These are phyloP conservation scores for Cladosporium sp. DNA, from an alignment of 2,329 filamentous ascomycete species.

Conservation along the genomic window DNA sequence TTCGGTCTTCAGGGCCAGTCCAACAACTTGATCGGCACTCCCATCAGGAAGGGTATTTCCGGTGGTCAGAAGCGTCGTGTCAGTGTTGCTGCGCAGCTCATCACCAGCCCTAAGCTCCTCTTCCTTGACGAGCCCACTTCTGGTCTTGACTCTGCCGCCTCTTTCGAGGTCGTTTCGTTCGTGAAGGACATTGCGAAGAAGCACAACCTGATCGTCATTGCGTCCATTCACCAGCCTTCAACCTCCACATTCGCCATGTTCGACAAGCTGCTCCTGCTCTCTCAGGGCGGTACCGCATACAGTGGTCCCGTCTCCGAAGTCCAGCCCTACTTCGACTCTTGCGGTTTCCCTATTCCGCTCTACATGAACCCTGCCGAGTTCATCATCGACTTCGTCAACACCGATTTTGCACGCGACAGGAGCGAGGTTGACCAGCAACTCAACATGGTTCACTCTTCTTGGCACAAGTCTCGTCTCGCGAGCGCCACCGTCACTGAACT, in stretches of 20 bases:
- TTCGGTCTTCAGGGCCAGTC: conserved; percentile 69
- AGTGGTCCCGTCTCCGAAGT: conserved; percentile 58
- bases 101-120: conserved; percentile 72
- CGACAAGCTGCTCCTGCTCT: conserved; percentile 70
- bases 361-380: conserved; percentile 77
- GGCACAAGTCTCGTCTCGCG: conserved; percentile 46
- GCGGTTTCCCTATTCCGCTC: conserved; percentile 58
- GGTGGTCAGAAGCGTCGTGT: conserved; percentile 79
- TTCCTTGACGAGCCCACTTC: conserved; percentile 83
- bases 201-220: conserved; percentile 69
- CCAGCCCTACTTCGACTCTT: conserved; percentile 55
- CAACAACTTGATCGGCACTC: conserved; percentile 70
- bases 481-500: conserved; percentile 29
- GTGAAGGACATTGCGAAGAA: conserved; percentile 59
- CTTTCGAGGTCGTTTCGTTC: conserved; percentile 69
- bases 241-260: conserved; percentile 74
- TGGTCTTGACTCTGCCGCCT: conserved; percentile 72
- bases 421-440: conserved; percentile 45
- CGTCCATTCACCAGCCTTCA: conserved; percentile 80
- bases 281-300: conserved; percentile 64
- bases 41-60: conserved; percentile 74
- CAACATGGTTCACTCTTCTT: conserved; percentile 48
- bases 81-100: conserved; percentile 72
- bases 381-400: conserved; percentile 71
- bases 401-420: conserved; percentile 59